phyloP scores from a whole-genome alignment of 345 rosid genomes.

The Salix caprea region DNA sequence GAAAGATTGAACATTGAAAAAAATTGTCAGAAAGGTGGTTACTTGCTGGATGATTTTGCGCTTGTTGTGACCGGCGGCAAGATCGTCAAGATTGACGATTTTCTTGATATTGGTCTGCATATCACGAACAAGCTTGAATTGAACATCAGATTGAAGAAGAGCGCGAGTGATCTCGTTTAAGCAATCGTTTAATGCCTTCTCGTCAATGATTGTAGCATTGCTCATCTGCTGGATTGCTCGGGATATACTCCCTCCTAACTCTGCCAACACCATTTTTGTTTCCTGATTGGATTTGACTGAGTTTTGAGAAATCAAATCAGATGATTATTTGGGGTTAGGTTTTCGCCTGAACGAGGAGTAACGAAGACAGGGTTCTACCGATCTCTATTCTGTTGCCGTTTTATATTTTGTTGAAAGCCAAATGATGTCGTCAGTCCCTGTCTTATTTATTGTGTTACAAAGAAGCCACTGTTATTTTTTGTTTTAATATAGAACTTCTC shows the following conservation, averaged over 20 bases:
- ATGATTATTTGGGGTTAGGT: no score
- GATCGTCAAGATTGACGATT: conserved; percentile 86
- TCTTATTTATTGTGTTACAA: no score
- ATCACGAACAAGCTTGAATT: conserved; percentile 81
- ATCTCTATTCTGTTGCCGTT: no score
- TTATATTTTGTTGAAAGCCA: no score
- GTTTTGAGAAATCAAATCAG: no score
- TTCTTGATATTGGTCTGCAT: conserved; percentile 88
- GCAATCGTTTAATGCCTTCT: conserved; percentile 78
- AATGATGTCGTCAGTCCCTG: no score
- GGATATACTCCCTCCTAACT: conserved; percentile 86
- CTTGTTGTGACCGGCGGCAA: conserved; percentile 97
- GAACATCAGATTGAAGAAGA: conserved; percentile 81
- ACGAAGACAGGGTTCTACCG: no score
- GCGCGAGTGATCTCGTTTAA: conserved; percentile 92
- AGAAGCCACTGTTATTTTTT: no score
- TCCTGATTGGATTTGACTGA: no score
- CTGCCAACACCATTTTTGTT: conserved; percentile 74
- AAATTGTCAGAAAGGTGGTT: no score
- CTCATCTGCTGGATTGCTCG: conserved; percentile 96
- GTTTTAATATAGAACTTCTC: no score
- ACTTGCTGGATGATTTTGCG: conserved; percentile 88
- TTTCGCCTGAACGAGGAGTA: no score
- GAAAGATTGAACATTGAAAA: not conserved
- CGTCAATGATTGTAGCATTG: conserved; percentile 90